Base-by-base conservation (phyloP, 371 early-diverging fungal species). In the Actinomortierella wolfii region DNA sequence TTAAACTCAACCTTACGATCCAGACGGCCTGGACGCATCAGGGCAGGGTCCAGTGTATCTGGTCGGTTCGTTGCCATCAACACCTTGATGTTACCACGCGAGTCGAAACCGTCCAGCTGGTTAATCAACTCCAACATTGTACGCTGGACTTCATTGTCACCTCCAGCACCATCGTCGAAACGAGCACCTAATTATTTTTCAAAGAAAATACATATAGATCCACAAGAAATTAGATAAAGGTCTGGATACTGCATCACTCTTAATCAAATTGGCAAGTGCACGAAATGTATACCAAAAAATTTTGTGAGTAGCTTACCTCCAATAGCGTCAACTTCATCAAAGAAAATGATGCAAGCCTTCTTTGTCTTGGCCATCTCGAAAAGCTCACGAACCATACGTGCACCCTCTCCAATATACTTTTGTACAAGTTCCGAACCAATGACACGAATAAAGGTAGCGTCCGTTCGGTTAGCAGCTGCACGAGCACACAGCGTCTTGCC, bases 281-380 rank as follows among this genome's bases (percentile, higher is more conserved):
- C 15, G 18, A 46, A 24, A 26, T 21, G n/a, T n/a, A n/a, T n/a
- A n/a, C n/a, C n/a, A n/a, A 15, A 15, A 28, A 51, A 51, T 17
- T 5, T n/a, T n/a, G 29, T 29, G 6, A 15, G 20, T 25, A 11
- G 3, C 51, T 8, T 79, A 78, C 95, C 98, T 78, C 99, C 99
- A 79, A 99, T 98, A 26, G 99, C 99, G 80, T 99, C 99, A 39
- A 99, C 93, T 85, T 99, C 99, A 79, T 99, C 99, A 87, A 99
- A 99, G 79, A 99, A 99, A 57, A 99, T 99, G 75, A 99, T 99
- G 71, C 98, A 99, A 4, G 99, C 99, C 68, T 93, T 99, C 86
- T 98, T 98, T 57, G 92, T 86, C 79, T 97, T 91, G 29, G 99
- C 99, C 95, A 99, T 97, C 64, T 97, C 97, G 77, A 99, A 99